Conservation (phyloP, 108 stramenopile species). For the Hondaea fermentalgiana region DNA sequence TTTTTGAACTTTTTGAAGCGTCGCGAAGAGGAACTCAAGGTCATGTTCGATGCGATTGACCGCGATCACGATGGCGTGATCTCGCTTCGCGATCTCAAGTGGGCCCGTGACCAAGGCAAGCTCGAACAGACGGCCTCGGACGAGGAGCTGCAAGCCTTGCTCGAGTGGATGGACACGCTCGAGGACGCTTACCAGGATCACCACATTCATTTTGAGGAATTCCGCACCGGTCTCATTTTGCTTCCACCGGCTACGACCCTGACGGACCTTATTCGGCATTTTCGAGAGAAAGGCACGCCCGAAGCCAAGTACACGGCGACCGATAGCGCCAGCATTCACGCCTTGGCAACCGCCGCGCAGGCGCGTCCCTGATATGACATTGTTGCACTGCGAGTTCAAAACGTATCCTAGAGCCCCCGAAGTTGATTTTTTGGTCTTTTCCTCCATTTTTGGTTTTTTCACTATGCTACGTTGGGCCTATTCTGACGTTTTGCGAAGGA, state of each 20-base stretch:
- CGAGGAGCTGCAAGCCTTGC: constrained; percentile 3
- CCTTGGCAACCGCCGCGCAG: too few relatives aligned
- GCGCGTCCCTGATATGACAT: too few relatives aligned
- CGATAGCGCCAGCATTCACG: too few relatives aligned
- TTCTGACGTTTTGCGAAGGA: too few relatives aligned
- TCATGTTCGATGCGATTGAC: constrained; percentile 5
- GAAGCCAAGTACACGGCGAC: not conserved
- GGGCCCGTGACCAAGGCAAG: not conserved
- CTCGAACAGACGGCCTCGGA: not conserved
- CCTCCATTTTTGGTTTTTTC: too few relatives aligned
- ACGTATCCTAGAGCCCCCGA: too few relatives aligned
- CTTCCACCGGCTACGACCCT: not conserved
- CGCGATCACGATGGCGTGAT: not conserved
- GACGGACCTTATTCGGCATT: not conserved
- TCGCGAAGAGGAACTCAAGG: constrained; percentile 2
- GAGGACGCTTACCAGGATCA: not conserved
- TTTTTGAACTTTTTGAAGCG: not conserved
- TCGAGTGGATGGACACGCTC: constrained; percentile 12
- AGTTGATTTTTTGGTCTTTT: too few relatives aligned
- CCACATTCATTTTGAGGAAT: constrained; percentile 1
- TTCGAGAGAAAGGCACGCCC: not conserved
- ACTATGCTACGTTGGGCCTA: too few relatives aligned
- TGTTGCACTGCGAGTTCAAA: too few relatives aligned
- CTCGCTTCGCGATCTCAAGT: constrained; percentile 2
- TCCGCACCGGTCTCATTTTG: not conserved